Conservation (phyloP, 2,329 filamentous ascomycete species). For the Scopulariopsis brevicaulis region DNA sequence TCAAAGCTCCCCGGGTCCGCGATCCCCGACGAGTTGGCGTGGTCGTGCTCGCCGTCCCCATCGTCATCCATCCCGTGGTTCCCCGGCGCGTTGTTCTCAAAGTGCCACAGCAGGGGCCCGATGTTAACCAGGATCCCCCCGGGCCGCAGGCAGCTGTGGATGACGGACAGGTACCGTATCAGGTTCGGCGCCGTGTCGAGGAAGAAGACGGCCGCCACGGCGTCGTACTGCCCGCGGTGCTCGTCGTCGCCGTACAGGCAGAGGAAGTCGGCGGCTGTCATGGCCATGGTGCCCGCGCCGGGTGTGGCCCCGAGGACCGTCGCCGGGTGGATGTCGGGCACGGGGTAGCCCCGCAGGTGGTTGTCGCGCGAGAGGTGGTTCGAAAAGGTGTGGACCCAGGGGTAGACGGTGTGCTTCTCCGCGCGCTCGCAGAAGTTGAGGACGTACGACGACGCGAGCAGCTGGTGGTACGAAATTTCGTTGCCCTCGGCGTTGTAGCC, state of each 20-base stretch:
- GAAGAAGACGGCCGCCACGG: constrained; percentile 86
- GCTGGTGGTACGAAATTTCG: constrained; percentile 92
- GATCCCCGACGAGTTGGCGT: constrained; percentile 51
- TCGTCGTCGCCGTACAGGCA: constrained; percentile 63
- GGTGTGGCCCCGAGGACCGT: constrained; percentile 30
- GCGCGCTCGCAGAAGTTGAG: constrained; percentile 54
- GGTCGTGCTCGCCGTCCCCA: constrained; percentile 36
- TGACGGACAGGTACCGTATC: constrained; percentile 78
- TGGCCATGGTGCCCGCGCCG: constrained; percentile 61
- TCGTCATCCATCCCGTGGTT: constrained; percentile 41
- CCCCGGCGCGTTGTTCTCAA: constrained; percentile 61
- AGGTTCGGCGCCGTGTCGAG: constrained; percentile 94
- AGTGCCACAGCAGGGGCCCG: constrained; percentile 91
- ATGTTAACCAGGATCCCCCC: constrained; percentile 82
- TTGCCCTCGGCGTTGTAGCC: constrained; percentile 80
- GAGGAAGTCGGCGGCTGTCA: constrained; percentile 89
- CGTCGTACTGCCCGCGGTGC: constrained; percentile 58
- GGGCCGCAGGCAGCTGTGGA: constrained; percentile 62
- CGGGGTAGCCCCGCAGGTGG: constrained; percentile 60
- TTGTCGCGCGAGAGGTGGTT: constrained; percentile 66
- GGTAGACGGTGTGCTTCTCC: constrained; percentile 62
- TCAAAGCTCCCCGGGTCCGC: constrained; percentile 86
- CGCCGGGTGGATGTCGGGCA: constrained; percentile 74
- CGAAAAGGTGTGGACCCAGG: constrained; percentile 80
- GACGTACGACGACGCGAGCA: constrained; percentile 73